These are phyloP conservation scores for Handroanthus guayacan DNA, from an alignment of 257 asterid species.

Conservation along the genomic window DNA sequence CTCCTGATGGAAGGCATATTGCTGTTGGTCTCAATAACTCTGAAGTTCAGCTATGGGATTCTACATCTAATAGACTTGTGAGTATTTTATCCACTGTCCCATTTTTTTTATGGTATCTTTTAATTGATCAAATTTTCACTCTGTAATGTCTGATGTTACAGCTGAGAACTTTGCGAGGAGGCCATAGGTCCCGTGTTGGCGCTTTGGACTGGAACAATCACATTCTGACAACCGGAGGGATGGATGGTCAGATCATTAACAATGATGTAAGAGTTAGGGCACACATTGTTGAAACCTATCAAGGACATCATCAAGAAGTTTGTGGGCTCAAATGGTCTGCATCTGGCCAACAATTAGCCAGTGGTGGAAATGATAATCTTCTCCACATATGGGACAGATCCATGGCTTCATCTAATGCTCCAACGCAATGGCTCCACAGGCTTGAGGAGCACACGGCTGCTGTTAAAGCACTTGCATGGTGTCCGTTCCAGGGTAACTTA, in stretches of 20 bases:
- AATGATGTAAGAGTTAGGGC: conserved; percentile 73
- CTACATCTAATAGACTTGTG: conserved; percentile 55
- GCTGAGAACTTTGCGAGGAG: conserved; percentile 60
- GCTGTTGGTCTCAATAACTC: conserved; percentile 65
- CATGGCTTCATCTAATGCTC: conserved; percentile 57
- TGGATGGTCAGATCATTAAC: conserved; percentile 78
- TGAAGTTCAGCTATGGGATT: conserved; percentile 66
- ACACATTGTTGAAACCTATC: conserved; percentile 62
- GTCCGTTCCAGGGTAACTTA: conserved; percentile 81
- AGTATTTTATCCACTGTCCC: conserved; percentile 1
- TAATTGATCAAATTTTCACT: conserved; percentile 3
- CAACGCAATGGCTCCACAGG: conserved; percentile 79
- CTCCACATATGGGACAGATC: conserved; percentile 90
- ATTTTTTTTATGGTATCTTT: background rate
- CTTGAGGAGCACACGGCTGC: conserved; percentile 84
- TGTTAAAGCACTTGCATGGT: conserved; percentile 90
- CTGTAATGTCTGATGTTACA: conserved; percentile 25
- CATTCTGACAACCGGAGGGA: conserved; percentile 77
- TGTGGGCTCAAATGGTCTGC: conserved; percentile 91
- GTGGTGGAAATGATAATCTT: conserved; percentile 82
- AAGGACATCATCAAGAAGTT: conserved; percentile 82
- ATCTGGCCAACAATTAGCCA: conserved; percentile 84
- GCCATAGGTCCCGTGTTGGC: conserved; percentile 74
- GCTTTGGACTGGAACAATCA: conserved; percentile 83
- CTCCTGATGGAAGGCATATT: conserved; percentile 59